Evolutionary conservation across 2,329 filamentous ascomycete species (phyloP).

Genomic region (Simplicillium sp.): DNA sequence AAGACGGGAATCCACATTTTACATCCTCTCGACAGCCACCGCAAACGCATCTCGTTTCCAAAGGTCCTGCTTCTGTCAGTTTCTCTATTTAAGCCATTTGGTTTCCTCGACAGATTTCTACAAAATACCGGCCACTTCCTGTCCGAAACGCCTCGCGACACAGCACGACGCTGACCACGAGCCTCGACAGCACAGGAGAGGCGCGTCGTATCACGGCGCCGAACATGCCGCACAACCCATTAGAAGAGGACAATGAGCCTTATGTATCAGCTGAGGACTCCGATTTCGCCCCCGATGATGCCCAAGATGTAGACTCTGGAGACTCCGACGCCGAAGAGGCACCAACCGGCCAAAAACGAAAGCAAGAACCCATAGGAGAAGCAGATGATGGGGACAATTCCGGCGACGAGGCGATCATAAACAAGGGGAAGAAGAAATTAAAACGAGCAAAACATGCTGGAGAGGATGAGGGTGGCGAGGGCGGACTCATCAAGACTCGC

Average conservation of each 20-base stretch:
- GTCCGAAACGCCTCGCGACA: no score
- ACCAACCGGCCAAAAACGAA: conserved; percentile 8
- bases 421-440: conserved; percentile 46
- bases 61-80: no score
- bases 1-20: background rate
- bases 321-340: conserved; percentile 20
- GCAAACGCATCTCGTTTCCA: no score
- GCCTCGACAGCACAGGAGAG: no score
- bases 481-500: conserved; percentile 62
- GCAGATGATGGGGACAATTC: conserved; percentile 50
- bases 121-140: no score
- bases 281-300: conserved; percentile 57
- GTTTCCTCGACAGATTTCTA: no score
- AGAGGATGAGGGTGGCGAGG: conserved; percentile 39
- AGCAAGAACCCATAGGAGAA: conserved; percentile 10
- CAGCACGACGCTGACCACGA: no score
- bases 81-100: no score
- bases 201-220: conserved; percentile 1
- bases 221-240: conserved; percentile 32
- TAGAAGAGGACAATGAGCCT: conserved; percentile 39
- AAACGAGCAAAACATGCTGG: conserved; percentile 33
- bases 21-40: background rate
- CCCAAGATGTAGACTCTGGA: conserved; percentile 39
- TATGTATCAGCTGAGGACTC: conserved; percentile 67
- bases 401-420: conserved; percentile 62